Conservation (phyloP, 1,284 basidiomycete species). For the Ustilago sp. region DNA sequence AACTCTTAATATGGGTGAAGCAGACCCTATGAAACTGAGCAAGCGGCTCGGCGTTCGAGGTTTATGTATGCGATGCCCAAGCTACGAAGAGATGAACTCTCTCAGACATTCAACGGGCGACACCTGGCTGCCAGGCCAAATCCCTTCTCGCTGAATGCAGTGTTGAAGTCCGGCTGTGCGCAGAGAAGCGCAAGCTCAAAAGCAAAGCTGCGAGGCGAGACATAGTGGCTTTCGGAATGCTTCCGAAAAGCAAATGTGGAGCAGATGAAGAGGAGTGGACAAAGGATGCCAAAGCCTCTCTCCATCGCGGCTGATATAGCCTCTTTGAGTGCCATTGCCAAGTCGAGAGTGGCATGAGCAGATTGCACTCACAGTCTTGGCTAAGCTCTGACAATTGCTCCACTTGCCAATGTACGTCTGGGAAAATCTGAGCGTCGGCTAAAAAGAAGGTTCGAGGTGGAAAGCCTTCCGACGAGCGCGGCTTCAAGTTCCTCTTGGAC, state of each 20-base stretch:
- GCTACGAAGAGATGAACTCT: not conserved
- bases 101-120: not conserved
- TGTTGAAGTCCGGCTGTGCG: not conserved
- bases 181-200: not conserved
- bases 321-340: not conserved
- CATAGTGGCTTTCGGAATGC: not conserved
- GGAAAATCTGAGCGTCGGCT: constrained; percentile 6
- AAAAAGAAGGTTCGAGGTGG: constrained; percentile 4
- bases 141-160: not conserved
- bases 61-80: not conserved
- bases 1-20: not conserved
- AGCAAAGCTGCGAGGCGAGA: not conserved
- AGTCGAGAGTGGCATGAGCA: not conserved
- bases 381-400: constrained; percentile 25
- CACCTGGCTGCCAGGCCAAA: not conserved
- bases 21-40: not conserved
- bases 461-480: not conserved
- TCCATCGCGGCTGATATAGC: not conserved
- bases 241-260: not conserved
- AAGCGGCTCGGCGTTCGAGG: not conserved
- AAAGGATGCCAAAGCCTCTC: not conserved
- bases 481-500: not conserved
- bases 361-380: constrained; percentile 12
- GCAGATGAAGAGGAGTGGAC: not conserved
- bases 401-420: not conserved